These are phyloP conservation scores for Pseudognaphalium luteoalbum DNA, from an alignment of 129 eudicot genomes.

Conservation along the genomic window DNA sequence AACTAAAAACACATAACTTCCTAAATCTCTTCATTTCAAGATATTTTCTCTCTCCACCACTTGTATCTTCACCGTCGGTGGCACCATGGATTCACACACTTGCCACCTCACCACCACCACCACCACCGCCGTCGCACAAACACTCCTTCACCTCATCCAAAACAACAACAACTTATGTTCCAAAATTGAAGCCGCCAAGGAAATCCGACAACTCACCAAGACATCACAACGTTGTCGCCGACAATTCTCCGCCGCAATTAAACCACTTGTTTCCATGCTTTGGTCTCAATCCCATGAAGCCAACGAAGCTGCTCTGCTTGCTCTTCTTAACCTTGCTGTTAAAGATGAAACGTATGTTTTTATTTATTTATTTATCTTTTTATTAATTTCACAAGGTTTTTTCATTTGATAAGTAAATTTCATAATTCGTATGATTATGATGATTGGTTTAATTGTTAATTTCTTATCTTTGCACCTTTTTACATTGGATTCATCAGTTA, in stretches of 20 bases:
- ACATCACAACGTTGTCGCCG: conserved; percentile 91
- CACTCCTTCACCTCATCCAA: conserved; percentile 46
- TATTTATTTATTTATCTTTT: neutral
- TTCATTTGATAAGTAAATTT: neutral
- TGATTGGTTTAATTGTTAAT: conserved; percentile 15
- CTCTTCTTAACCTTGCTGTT: conserved; percentile 94
- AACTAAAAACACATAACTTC: neutral
- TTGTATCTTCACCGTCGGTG: conserved; percentile 24
- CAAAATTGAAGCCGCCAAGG: conserved; percentile 67
- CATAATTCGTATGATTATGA: neutral
- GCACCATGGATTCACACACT: conserved; percentile 25
- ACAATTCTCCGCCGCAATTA: conserved; percentile 61
- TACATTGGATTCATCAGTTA: conserved; percentile 30
- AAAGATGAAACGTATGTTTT: conserved; percentile 78
- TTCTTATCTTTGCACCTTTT: conserved; percentile 25
- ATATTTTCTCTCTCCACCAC: conserved; percentile 38
- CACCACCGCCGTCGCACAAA: conserved; percentile 37
- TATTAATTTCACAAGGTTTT: neutral
- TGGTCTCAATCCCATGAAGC: conserved; percentile 41
- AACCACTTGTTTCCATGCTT: conserved; percentile 80
- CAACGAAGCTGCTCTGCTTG: conserved; percentile 79
- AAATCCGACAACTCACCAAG: conserved; percentile 87
- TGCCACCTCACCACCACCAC: conserved; percentile 27
- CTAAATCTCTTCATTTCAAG: neutral
- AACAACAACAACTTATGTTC: conserved; percentile 38